phyloP scores from a whole-genome alignment of 208 protist genomes.

The Lotmaria passim region DNA sequence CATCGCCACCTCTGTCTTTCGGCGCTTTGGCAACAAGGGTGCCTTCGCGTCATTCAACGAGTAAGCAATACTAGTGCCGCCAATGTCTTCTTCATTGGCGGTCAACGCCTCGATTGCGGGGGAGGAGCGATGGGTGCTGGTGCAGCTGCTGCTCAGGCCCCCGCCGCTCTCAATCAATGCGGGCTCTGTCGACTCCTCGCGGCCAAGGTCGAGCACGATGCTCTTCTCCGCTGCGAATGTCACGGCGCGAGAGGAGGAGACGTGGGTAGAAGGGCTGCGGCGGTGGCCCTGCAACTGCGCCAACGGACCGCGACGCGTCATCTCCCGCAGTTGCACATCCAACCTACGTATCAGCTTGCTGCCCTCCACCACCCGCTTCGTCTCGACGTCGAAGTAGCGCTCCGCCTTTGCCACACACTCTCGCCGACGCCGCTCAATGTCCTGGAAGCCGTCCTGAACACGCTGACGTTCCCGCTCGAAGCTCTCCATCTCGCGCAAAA shows the following conservation, averaged over 20 bases:
- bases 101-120: constrained; percentile 17
- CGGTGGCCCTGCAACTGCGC: constrained; percentile 31
- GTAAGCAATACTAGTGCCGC: constrained; percentile 52
- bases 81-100: constrained; percentile 50
- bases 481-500: constrained; percentile 43
- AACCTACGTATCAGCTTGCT: constrained; percentile 40
- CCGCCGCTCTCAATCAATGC: constrained; percentile 3
- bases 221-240: constrained; percentile 64
- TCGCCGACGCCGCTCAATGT: constrained; percentile 52
- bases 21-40: constrained; percentile 34
- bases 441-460: constrained; percentile 45
- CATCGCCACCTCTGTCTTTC: constrained; percentile 32
- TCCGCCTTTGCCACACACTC: constrained; percentile 46
- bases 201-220: constrained; percentile 53
- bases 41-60: constrained; percentile 55
- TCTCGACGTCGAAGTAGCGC: constrained; percentile 72
- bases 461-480: constrained; percentile 47
- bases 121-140: constrained; percentile 9
- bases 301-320: constrained; percentile 38
- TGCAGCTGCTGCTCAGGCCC: constrained; percentile 37
- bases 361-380: constrained; percentile 49
- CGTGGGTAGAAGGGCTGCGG: too few species aligned
- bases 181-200: constrained; percentile 30
- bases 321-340: constrained; percentile 54
- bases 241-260: constrained; percentile 48